Evolutionary conservation across 805 yeast species (phyloP), one percentile per base, ranked within the genome.

Genomic region (Lipomyces mesembrius): DNA sequence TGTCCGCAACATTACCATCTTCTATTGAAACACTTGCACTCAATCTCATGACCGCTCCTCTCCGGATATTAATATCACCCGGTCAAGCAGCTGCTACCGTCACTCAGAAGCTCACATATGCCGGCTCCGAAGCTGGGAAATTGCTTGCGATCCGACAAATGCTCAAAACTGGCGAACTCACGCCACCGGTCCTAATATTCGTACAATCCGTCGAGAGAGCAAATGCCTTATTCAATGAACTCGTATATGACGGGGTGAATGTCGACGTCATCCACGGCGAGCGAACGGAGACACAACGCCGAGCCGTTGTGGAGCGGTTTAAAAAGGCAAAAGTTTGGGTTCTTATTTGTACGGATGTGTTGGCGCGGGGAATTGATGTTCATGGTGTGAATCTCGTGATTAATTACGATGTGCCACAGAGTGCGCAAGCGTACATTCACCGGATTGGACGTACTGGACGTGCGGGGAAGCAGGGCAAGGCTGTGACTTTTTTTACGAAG

Each of bases 361-460:
- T 95, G 63, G 89, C 98, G 2, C 87, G 99, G 80, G 99, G 99
- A 82, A 91, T 95, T 66, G 99, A 95, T 78, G 95, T 95, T 81
- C 92, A 92, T 75, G 98, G 98, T 63, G 94, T 95, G 60, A 95
- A 93, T 75, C 77, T 96, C 66, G 98, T 95, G 53, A 91, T 95
- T 72, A 95, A 95, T 79, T 95, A 95, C 77, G 99, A 95, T 79
- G 97, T 95, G 12, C 99, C 99, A 20, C 90, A 87, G 74, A 86
- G 89, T 56, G 92, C 98, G 0, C 98, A 94, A 78, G 89, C 97
- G 0, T 95, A 95, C 77, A 97, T 95, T 57, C 99, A 95, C 78
- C 87, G 99, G 80, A 91, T 95, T 74, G 99, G 99, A 78, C 89
- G 99, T 83, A 94, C 99, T 1, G 99, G 99, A 72, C 88, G 99